Conservation (phyloP, 1,284 basidiomycete species). For the Abortiporus biennis region DNA sequence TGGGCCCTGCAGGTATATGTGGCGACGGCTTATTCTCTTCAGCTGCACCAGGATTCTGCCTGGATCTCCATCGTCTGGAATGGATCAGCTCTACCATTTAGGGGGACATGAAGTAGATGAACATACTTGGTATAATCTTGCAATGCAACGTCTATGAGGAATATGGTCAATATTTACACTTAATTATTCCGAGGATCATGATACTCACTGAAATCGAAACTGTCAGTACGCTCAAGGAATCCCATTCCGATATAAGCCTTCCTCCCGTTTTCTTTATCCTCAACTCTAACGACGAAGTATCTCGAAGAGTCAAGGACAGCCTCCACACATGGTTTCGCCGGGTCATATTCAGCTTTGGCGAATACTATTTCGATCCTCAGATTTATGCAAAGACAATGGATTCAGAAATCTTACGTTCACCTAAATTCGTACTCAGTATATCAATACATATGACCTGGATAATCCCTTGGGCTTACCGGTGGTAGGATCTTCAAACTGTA, state of each 20-base stretch:
- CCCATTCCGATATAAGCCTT: slow-evolving; percentile 94
- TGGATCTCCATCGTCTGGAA: slow-evolving; percentile 54
- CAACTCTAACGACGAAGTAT: slow-evolving; percentile 92
- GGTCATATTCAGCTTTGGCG: slow-evolving; percentile 86
- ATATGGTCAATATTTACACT: slow-evolving; percentile 10
- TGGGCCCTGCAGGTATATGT: slow-evolving; percentile 68
- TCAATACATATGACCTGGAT: neutral
- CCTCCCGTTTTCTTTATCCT: slow-evolving; percentile 78
- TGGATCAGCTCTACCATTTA: slow-evolving; percentile 3
- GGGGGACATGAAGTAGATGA: slow-evolving; percentile 2
- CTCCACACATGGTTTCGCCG: slow-evolving; percentile 81
- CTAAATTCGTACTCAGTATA: slow-evolving; percentile 24
- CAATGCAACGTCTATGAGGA: slow-evolving; percentile 73
- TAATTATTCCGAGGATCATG: too few species aligned
- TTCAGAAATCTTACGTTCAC: slow-evolving; percentile 45
- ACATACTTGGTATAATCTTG: slow-evolving; percentile 91
- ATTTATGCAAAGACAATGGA: neutral
- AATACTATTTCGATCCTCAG: slow-evolving; percentile 78
- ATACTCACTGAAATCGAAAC: slow-evolving; percentile 92
- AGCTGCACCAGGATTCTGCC: slow-evolving; percentile 44
- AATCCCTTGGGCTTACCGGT: slow-evolving; percentile 56
- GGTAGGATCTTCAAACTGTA: slow-evolving; percentile 72
- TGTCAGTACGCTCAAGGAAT: slow-evolving; percentile 86
- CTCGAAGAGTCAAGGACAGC: slow-evolving; percentile 94
- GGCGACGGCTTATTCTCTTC: slow-evolving; percentile 39